These are phyloP conservation scores for Candida boleticola DNA, from an alignment of 805 yeast genomes.

Conservation along the genomic window DNA sequence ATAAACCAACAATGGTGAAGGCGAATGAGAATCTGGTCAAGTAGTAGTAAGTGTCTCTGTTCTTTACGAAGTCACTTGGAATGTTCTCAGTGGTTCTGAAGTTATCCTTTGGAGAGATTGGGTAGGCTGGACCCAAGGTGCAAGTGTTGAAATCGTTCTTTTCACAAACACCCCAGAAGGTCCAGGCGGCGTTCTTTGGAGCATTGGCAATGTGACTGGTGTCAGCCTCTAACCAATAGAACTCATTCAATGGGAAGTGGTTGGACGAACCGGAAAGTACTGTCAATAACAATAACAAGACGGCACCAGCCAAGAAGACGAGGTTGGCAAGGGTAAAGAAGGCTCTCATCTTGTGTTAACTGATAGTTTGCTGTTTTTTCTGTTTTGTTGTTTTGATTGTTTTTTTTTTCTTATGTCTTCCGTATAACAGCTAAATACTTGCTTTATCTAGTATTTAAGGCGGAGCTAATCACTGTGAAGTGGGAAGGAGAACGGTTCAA, in stretches of 20 bases:
- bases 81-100: conserved; percentile 53
- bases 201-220: conserved; percentile 57
- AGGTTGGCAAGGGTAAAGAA: conserved; percentile 33
- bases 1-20: conserved; percentile 56
- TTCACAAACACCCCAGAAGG: conserved; percentile 71
- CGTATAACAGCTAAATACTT: not conserved
- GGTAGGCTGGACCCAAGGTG: conserved; percentile 68
- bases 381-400: not conserved
- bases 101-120: conserved; percentile 79
- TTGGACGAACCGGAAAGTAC: conserved; percentile 63
- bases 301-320: conserved; percentile 40
- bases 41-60: conserved; percentile 60
- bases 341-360: conserved; percentile 31
- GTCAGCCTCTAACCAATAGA: conserved; percentile 80
- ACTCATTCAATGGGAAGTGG: conserved; percentile 59
- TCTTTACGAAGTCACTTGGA: conserved; percentile 51
- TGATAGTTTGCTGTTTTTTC: not conserved
- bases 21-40: conserved; percentile 67
- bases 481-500: no score
- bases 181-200: conserved; percentile 66
- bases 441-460: no score
- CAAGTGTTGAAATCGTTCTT: conserved; percentile 54
- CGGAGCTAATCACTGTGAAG: no score
- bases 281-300: conserved; percentile 50
- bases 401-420: not conserved